Conservation (phyloP, 2,329 filamentous ascomycete species). For the Fusarium poae region DNA sequence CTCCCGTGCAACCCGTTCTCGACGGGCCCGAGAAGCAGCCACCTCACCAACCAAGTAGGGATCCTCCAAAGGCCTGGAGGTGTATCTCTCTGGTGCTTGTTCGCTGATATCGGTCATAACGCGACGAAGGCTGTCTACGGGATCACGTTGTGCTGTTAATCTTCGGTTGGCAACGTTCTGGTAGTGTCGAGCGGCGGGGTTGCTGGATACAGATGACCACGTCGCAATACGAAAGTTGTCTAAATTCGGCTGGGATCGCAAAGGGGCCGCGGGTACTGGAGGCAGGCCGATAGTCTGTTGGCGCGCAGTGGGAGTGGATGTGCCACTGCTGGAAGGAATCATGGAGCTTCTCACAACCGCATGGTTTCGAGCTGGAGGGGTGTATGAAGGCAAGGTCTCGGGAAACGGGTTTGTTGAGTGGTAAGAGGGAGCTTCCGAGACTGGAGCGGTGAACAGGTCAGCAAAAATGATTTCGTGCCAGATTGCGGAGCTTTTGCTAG, state of each 20-base stretch:
- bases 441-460: conserved; percentile 52
- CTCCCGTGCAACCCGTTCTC: conserved; percentile 69
- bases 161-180: conserved; percentile 74
- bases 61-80: conserved; percentile 70
- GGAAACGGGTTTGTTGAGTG: conserved; percentile 65
- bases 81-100: conserved; percentile 37
- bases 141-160: conserved; percentile 60
- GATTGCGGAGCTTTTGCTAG: conserved; percentile 16
- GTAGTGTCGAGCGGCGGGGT: conserved; percentile 70
- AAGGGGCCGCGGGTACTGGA: conserved; percentile 60
- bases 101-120: conserved; percentile 38
- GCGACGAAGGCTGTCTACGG: conserved; percentile 47
- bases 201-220: conserved; percentile 70
- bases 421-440: conserved; percentile 75
- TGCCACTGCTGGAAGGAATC: conserved; percentile 42
- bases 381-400: conserved; percentile 66
- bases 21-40: conserved; percentile 69
- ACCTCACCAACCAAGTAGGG: conserved; percentile 76
- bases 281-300: conserved; percentile 62
- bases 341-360: conserved; percentile 35
- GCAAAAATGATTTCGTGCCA: conserved; percentile 38
- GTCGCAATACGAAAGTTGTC: conserved; percentile 68
- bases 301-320: conserved; percentile 47
- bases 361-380: conserved; percentile 52
- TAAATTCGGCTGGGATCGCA: conserved; percentile 59